Conservation (phyloP, 441 rosid genomes). For the Arabidopsis lyrata region DNA sequence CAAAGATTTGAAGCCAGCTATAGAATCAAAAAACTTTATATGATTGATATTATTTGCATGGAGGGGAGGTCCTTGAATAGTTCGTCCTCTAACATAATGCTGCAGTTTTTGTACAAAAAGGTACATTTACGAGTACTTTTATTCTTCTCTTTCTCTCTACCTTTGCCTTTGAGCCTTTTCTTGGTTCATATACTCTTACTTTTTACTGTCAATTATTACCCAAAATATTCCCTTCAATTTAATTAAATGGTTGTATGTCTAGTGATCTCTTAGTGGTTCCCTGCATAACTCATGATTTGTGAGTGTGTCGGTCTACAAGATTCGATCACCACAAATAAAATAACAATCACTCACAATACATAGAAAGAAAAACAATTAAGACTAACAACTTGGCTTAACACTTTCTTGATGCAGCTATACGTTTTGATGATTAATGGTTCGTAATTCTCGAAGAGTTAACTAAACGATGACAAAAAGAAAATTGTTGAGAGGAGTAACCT, state of each 20-base stretch:
- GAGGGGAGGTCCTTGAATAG: slow-evolving; percentile 28
- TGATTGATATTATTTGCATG: slow-evolving; percentile 32
- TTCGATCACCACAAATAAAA: slow-evolving; percentile 31
- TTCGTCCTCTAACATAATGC: slow-evolving; percentile 17
- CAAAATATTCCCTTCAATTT: slow-evolving; percentile 23
- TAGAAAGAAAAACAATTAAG: neutral
- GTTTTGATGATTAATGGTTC: neutral
- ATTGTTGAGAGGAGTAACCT: neutral
- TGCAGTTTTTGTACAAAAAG: slow-evolving; percentile 36
- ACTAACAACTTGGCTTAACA: slow-evolving; percentile 1
- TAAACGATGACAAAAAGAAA: neutral
- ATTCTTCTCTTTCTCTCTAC: slow-evolving; percentile 36
- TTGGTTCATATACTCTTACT: slow-evolving; percentile 30
- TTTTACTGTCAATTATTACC: slow-evolving; percentile 38
- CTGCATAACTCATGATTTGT: slow-evolving; percentile 30
- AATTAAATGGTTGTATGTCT: slow-evolving; percentile 7
- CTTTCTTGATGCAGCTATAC: slow-evolving; percentile 9
- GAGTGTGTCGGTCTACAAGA: slow-evolving; percentile 37
- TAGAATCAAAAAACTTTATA: slow-evolving; percentile 33
- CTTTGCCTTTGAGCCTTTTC: slow-evolving; percentile 36
- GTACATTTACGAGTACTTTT: slow-evolving; percentile 41
- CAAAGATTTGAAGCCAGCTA: slow-evolving; percentile 32
- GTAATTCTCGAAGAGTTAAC: neutral
- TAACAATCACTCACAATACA: neutral
- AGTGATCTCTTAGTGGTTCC: slow-evolving; percentile 28